phyloP scores from a whole-genome alignment of 1,284 basidiomycete species.

The Ustilago trichophora region DNA sequence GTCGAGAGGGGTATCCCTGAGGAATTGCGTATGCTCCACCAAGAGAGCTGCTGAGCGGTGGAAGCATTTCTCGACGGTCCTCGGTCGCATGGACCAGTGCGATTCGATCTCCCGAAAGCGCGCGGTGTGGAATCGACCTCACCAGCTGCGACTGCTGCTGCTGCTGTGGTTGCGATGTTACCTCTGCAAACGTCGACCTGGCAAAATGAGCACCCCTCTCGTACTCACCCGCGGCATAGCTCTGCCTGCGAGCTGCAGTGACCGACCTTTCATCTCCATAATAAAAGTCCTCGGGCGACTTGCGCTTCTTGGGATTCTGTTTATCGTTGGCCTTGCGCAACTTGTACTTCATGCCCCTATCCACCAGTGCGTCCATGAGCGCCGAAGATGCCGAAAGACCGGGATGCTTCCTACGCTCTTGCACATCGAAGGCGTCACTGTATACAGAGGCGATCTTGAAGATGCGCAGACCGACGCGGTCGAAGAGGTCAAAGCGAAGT shows the following conservation, averaged over 20 bases:
- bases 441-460: constrained; percentile 37
- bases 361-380: constrained; percentile 42
- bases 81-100: background rate
- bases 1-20: too few relatives aligned
- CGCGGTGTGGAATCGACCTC: constrained; percentile 8
- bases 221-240: constrained; percentile 28
- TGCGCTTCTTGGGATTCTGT: constrained; percentile 36
- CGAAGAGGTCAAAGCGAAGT: constrained; percentile 50
- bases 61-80: constrained; percentile 28
- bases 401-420: constrained; percentile 37
- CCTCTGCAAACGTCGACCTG: background rate
- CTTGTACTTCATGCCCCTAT: constrained; percentile 45
- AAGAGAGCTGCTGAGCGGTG: constrained; percentile 6
- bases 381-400: constrained; percentile 20
- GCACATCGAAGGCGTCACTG: constrained; percentile 44
- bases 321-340: constrained; percentile 34
- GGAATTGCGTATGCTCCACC: too few relatives aligned
- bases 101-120: constrained; percentile 8
- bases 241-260: constrained; percentile 13
- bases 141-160: constrained; percentile 9
- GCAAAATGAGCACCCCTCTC: constrained; percentile 1
- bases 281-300: constrained; percentile 34
- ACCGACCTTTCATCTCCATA: constrained; percentile 23
- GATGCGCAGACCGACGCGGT: constrained; percentile 28
- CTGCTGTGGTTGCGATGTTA: background rate